These are phyloP conservation scores for Cutaneotrichosporon sp. DNA, from an alignment of 1,284 basidiomycete genomes.

Conservation along the genomic window DNA sequence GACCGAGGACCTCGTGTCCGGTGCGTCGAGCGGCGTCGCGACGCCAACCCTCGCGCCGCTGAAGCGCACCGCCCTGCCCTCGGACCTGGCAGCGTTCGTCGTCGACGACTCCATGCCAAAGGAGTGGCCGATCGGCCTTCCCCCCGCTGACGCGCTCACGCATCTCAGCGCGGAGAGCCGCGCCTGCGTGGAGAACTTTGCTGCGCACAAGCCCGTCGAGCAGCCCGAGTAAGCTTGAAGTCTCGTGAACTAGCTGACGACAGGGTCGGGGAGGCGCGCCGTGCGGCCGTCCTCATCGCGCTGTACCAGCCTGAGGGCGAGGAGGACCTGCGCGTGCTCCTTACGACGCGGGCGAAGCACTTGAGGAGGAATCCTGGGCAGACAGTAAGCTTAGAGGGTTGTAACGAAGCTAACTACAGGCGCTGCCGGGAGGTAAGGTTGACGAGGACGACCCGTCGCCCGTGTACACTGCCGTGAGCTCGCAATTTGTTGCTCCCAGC, in stretches of 20 bases:
- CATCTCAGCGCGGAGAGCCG: not conserved
- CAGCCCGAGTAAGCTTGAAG: not conserved
- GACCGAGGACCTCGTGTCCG: slow-evolving; percentile 3
- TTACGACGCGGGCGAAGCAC: slow-evolving; percentile 78
- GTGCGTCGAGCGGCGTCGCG: slow-evolving; percentile 2
- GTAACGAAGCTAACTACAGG: slow-evolving; percentile 43
- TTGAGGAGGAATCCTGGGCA: slow-evolving; percentile 56
- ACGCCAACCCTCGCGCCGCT: not conserved
- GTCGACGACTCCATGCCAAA: not conserved
- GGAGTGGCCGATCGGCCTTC: slow-evolving; percentile 11
- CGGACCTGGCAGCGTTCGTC: slow-evolving; percentile 1
- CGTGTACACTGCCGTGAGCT: slow-evolving; percentile 70
- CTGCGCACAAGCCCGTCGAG: not conserved
- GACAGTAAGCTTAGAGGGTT: slow-evolving; percentile 3
- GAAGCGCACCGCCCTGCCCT: not conserved
- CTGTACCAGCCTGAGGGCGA: slow-evolving; percentile 68
- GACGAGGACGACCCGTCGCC: slow-evolving; percentile 67
- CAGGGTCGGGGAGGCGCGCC: slow-evolving; percentile 47
- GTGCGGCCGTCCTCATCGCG: slow-evolving; percentile 73
- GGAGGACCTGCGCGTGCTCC: slow-evolving; percentile 64
- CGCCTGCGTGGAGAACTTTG: not conserved
- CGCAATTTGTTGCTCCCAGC: not conserved
- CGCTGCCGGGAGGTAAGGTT: slow-evolving; percentile 77
- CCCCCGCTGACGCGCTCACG: slow-evolving; percentile 14
- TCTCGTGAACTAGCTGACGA: not conserved